Conservation (phyloP, 1,139 yeast genomes). For the Debaryomycetaceae sp. region DNA sequence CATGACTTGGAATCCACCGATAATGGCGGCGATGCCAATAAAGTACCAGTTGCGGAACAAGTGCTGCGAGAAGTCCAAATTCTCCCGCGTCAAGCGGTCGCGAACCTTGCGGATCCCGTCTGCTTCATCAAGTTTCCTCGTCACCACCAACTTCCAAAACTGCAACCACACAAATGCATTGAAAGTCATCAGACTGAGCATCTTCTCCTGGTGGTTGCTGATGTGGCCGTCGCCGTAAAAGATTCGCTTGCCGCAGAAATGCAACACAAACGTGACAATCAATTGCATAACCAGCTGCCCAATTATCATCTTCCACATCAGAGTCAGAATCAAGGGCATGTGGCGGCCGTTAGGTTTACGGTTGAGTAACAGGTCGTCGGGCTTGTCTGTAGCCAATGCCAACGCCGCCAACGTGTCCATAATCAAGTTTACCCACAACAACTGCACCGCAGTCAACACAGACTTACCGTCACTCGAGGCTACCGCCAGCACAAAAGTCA, state of each 20-base stretch:
- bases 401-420: conserved; percentile 98
- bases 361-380: conserved; percentile 73
- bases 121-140: conserved; percentile 88
- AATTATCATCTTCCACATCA: conserved; percentile 98
- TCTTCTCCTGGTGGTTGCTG: conserved; percentile 46
- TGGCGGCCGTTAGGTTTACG: conserved; percentile 82
- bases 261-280: conserved; percentile 69
- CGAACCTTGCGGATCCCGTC: conserved; percentile 56
- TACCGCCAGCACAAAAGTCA: conserved; percentile 92
- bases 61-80: conserved; percentile 79
- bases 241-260: conserved; percentile 68
- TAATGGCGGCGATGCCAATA: conserved; percentile 61
- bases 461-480: conserved; percentile 74
- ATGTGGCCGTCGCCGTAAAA: conserved; percentile 44
- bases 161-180: conserved; percentile 98
- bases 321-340: conserved; percentile 76
- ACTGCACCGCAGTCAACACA: conserved; percentile 93
- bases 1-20: conserved; percentile 78
- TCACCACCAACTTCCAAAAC: conserved; percentile 86
- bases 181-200: conserved; percentile 81
- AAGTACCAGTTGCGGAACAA: conserved; percentile 80
- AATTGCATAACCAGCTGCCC: conserved; percentile 84
- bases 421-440: conserved; percentile 93
- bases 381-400: conserved; percentile 97
- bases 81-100: conserved; percentile 54